These are phyloP conservation scores for Chytridium lagenaria DNA, from an alignment of 371 early-diverging fungal species.

Conservation along the genomic window DNA sequence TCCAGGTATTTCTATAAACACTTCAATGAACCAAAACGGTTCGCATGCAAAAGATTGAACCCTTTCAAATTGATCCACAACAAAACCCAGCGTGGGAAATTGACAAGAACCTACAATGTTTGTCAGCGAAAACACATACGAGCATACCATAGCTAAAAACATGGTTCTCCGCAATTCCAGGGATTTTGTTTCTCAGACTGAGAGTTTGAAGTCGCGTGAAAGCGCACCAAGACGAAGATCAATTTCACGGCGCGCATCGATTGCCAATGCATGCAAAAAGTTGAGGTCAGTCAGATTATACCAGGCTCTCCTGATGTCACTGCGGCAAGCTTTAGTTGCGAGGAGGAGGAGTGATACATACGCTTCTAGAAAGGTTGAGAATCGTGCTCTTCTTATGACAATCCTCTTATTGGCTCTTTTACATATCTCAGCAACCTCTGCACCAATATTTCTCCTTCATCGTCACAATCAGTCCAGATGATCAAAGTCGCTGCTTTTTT, in stretches of 20 bases:
- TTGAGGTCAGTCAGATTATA: conserved; percentile 59
- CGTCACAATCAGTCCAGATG: conserved; percentile 99
- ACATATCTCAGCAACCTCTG: conserved; percentile 81
- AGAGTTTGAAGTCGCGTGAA: conserved; percentile 97
- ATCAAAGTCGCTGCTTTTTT: conserved; percentile 73
- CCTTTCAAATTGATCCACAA: conserved; percentile 89
- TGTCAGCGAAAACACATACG: background rate
- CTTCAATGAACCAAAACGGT: conserved; percentile 87
- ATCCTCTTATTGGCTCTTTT: conserved; percentile 67
- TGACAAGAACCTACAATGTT: conserved; percentile 90
- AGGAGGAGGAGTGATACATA: conserved; percentile 33
- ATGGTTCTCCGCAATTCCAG: conserved; percentile 56
- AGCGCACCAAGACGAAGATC: conserved; percentile 97
- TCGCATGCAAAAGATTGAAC: conserved; percentile 89
- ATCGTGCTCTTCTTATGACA: conserved; percentile 75
- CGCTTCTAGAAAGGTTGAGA: conserved; percentile 76
- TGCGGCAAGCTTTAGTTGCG: conserved; percentile 14
- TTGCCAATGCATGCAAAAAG: conserved; percentile 78
- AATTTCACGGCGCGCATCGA: conserved; percentile 91
- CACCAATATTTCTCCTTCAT: conserved; percentile 99
- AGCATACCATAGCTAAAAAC: conserved; percentile 84
- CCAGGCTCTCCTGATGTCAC: conserved; percentile 86
- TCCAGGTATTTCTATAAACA: conserved; percentile 57
- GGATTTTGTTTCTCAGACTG: conserved; percentile 59
- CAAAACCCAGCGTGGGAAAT: conserved; percentile 99